Evolutionary conservation across 176 grass and related monocot genomes (phyloP), one percentile per base, ranked within the genome.

Genomic region (Oryza rufipogon): DNA sequence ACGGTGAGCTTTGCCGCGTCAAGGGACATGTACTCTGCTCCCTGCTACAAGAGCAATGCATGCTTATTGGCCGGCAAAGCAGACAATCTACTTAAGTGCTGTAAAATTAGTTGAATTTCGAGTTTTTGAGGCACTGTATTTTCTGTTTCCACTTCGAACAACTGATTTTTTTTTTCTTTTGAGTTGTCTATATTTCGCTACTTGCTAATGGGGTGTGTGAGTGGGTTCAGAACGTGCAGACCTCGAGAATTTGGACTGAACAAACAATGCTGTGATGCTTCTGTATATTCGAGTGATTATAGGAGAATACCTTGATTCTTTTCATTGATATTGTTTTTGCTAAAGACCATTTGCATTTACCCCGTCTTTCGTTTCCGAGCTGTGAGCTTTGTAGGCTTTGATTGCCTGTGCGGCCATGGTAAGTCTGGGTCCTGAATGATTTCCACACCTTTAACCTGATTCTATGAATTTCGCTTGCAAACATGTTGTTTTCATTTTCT

Each of bases 211-310:
- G 15, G 76, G 64, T 32, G 39, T 64, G 67, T 44, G 74, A 67
- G 48, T 86, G 75, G 81, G 74, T 70, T 64, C 56, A 60, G 80
- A 58, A 67, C 51, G 68, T 85, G 64, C 66, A 72, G 22, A 33
- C 42, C 64, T 81, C 34, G 28, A 77, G 80, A 76, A 68, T 80
- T 85, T 87, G 72, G 75, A 77, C 54, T 5, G 72, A 58, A 82
- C 63, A 75, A 60, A 60, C 44, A 44, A 86, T 90, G 78, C 79
- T 88, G 86, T 79, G 86, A 91, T 32, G 54, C 74, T 86, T 82
- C 75, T 94, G 92, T 94, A 89, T 92, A 92, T 94, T 90, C 74
- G 90, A 97, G 94, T 81, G 90, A 75, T 85, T 85, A 91, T 94
- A 88, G 70, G 48, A 90, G 67, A 71, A 87, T 83, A 85, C 70